A percentile compares a stretch with the other conserved stretches of the same genome.
Evolutionary conservation across 1,139 yeast species (phyloP).

Genomic region (Geotrichum phurueaensis): DNA sequence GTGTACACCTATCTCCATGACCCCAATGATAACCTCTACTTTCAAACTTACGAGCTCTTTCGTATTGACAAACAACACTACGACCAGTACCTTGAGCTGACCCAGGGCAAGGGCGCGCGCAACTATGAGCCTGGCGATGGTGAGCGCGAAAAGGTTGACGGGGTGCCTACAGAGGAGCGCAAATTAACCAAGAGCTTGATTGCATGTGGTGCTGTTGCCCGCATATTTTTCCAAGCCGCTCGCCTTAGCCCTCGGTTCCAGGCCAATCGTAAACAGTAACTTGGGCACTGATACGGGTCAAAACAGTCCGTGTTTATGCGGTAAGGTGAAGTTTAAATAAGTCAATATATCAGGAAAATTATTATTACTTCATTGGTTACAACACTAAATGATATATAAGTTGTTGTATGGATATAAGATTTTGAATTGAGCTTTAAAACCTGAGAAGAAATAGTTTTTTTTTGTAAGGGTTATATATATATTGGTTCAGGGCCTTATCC

Average conservation of each 20-base stretch:
- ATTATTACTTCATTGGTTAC: no score
- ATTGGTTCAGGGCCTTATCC: no score
- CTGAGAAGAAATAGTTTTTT: no score
- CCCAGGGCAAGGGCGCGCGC: conserved; percentile 57
- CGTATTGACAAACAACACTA: conserved; percentile 47
- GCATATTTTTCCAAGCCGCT: conserved; percentile 65
- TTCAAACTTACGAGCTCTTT: conserved; percentile 58
- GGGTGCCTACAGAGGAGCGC: conserved; percentile 36
- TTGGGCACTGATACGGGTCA: no score
- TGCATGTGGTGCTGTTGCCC: conserved; percentile 62
- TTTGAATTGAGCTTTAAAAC: no score
- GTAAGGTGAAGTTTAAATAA: no score
- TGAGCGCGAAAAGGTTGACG: conserved; percentile 41
- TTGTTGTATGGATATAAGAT: no score
- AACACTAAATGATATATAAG: no score
- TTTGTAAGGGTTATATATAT: no score
- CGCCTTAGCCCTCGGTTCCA: conserved; percentile 35
- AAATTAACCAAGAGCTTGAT: conserved; percentile 51
- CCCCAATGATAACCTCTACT: conserved; percentile 54
- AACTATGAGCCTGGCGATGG: conserved; percentile 48
- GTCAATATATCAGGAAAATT: no score
- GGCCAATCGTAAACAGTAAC: neutral
- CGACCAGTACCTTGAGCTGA: conserved; percentile 48
- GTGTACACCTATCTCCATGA: conserved; percentile 51
- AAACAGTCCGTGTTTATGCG: no score